Evolutionary conservation across 139 green algal genomes (phyloP), one percentile per base, ranked within the genome.

Genomic region (Micractinium sp.): DNA sequence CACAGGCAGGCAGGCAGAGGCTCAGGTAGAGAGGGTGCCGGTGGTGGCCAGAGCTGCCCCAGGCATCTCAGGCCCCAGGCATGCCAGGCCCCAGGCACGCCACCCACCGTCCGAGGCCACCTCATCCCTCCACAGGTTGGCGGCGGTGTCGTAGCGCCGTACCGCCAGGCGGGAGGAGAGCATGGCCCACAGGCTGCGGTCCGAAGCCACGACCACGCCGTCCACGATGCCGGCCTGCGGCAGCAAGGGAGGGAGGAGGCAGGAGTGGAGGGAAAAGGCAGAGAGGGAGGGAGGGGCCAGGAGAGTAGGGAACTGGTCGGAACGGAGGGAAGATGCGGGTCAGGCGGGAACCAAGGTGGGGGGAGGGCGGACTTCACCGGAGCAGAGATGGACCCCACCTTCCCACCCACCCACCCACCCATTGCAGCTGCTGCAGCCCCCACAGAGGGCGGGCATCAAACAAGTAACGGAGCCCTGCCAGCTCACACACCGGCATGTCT

Each of bases 91-190:
- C n/a, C n/a, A n/a, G n/a, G n/a, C n/a, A n/a, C n/a, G n/a, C 69
- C 15, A 76, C 69, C 69, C 69, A 76, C 69, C 69, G 27, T 76
- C 69, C 3, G 69, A 76, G 3, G 25, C 69, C 25, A 76, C 69
- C 69, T 76, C 25, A 27, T 76, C 69, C 69, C 25, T 76, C 69
- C 69, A 76, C 69, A 76, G 69, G 69, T 76, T 76, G 69, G 27
- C 69, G 25, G 69, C 69, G 69, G 20, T 76, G 69, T 76, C 69
- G 69, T 76, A 76, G 25, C 69, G 69, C 27, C 69, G 69, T 27
- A 76, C 69, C 69, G 69, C 69, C 25, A 76, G 69, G 69, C 69
- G 69, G 69, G 69, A 76, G 69, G 69, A 76, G 25, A 76, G 69
- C 69, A 76, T 23, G 25, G 69, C 69, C 69, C 69, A 76, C 69